Evolutionary conservation across 1,139 yeast genomes (phyloP).

Genomic region (Saccharomyces hybrid): DNA sequence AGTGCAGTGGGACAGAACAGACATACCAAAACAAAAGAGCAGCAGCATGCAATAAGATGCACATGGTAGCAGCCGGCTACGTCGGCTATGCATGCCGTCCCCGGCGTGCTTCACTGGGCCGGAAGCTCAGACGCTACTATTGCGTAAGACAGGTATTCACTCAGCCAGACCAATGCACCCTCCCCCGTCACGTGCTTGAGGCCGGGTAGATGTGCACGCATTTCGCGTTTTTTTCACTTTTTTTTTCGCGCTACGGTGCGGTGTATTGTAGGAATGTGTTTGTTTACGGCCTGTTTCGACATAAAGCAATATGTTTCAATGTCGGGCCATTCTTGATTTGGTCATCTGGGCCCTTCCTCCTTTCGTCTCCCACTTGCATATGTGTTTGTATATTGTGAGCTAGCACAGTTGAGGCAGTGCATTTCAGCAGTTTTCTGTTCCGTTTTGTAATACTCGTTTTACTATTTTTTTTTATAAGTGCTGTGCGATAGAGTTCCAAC

Average conservation of each 20-base stretch:
- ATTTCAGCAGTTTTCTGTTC: neutral
- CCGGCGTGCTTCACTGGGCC: neutral
- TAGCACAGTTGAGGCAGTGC: neutral
- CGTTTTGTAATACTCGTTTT: neutral
- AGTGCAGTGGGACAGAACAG: neutral
- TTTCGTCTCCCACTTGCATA: neutral
- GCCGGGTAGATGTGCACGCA: conserved; percentile 10
- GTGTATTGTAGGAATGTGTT: neutral
- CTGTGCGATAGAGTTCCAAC: neutral
- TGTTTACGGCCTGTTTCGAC: conserved; percentile 1
- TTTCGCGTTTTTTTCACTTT: neutral
- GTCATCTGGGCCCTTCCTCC: neutral
- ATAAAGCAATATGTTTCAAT: neutral
- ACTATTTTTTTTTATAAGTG: neutral
- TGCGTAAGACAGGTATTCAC: neutral
- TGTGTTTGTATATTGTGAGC: neutral
- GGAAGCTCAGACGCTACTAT: neutral
- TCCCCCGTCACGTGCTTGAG: neutral
- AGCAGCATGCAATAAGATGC: neutral
- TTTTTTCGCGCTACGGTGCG: neutral
- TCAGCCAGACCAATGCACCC: neutral
- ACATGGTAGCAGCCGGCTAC: neutral
- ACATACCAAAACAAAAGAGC: neutral
- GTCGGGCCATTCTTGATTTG: neutral
- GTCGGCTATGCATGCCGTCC: neutral